Conservation (phyloP, 805 yeast species). For the Zygoascus ofunaensis region DNA sequence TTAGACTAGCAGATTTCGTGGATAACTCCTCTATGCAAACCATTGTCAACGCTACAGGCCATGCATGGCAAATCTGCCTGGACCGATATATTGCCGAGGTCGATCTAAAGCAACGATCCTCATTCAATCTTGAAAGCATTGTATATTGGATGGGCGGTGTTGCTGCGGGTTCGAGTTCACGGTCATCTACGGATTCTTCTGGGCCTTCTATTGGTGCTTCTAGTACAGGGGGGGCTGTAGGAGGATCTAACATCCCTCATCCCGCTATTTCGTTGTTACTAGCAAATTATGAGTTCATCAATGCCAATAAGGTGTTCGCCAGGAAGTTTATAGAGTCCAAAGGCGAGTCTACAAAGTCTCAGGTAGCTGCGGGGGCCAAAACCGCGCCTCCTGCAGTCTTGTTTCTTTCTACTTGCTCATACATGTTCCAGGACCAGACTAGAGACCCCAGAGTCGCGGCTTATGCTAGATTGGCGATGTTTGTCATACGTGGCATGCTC, state of each 20-base stretch:
- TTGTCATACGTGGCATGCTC: constrained; percentile 25
- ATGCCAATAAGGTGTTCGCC: constrained; percentile 29
- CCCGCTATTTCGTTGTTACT: constrained; percentile 16
- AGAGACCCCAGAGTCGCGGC: constrained; percentile 18
- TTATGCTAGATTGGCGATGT: constrained; percentile 26
- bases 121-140: constrained; percentile 1
- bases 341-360: constrained; percentile 6
- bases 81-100: constrained; percentile 7
- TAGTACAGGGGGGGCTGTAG: background rate
- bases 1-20: constrained; percentile 31
- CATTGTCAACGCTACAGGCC: constrained; percentile 23
- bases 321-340: constrained; percentile 20
- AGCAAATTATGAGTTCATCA: constrained; percentile 28
- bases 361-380: background rate
- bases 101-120: background rate
- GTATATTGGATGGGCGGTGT: constrained; percentile 6
- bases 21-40: constrained; percentile 29
- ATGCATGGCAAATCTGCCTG: constrained; percentile 17
- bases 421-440: constrained; percentile 24
- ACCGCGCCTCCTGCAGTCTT: constrained; percentile 20
- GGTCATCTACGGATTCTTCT: too few species aligned
- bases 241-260: constrained; percentile 8
- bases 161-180: too few species aligned
- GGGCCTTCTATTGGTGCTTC: background rate
- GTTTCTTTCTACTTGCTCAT: constrained; percentile 26